Base-by-base conservation (phyloP, 2,329 filamentous ascomycete species). In the Diaporthe eres region DNA sequence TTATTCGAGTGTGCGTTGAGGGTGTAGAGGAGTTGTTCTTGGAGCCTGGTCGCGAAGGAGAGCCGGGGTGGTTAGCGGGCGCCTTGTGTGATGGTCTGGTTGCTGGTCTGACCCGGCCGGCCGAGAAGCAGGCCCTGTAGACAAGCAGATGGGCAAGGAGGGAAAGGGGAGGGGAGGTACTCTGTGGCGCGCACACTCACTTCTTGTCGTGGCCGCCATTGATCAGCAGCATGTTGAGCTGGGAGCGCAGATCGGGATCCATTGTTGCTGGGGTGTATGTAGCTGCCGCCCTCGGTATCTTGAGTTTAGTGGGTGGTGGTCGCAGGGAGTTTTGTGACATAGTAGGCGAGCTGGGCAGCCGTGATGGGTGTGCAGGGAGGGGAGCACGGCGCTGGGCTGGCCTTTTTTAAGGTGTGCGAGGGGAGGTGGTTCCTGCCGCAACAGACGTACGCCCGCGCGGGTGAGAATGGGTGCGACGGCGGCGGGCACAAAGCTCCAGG, bases 1-100 rank as follows among this genome's bases (percentile, higher is more conserved):
- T 93, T 91, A 78, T 88, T 85, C 6, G 85, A 82, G 83, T 92
- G 86, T 67, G 91, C 85, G 82, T 93, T 86, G 71, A 93, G 89
- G 76, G 89, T 83, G 84, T 93, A 91, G 57, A 92, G 88, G 81
- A 93, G 88, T 58, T 88, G 85, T 75, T 93, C 91, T 86, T 93
- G 91, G 79, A 93, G 93, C 79, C 91, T 92, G 80, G 17, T 19
- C 37, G 68, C 70, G 31, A 42, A 71, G 25, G 74, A 74, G 51
- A 51, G 78, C 74, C 72, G 71, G 47, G 60, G 31, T 68, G 47
- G 39, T 77, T 75, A 72, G 67, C 71, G n/a, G 71, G 31, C 37
- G 49, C 58, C 19, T 39, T 37, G 71, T 39, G 57, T 17, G 28
- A 31, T 17, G 31, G 49, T 53, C 12, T 37, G 19, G 71, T 28